Conservation (phyloP, 768 basidiomycete species). For the Phanerochaete sordida region DNA sequence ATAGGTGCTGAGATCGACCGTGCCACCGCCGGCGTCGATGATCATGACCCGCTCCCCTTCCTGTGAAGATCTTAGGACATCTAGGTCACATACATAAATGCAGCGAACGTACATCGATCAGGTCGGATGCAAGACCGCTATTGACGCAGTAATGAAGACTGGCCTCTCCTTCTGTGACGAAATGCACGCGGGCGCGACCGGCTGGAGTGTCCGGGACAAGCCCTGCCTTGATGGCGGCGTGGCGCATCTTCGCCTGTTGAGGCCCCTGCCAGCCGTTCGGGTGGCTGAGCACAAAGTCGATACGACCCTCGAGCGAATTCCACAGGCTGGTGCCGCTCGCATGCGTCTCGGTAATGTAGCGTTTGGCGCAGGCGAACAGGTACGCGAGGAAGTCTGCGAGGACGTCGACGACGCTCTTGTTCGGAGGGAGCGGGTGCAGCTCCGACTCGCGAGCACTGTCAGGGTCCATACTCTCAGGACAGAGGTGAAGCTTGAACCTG, state of each 20-base stretch:
- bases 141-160: slow-evolving; percentile 55
- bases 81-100: not conserved
- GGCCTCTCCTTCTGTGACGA: slow-evolving; percentile 65
- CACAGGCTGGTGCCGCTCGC: slow-evolving; percentile 41
- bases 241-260: slow-evolving; percentile 55
- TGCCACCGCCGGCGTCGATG: slow-evolving; percentile 49
- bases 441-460: not conserved
- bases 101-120: not conserved
- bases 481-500: slow-evolving; percentile 8
- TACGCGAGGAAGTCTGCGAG: slow-evolving; percentile 10
- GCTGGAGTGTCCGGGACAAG: slow-evolving; percentile 40
- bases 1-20: slow-evolving; percentile 40
- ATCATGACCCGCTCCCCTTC: slow-evolving; percentile 36
- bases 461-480: not conserved
- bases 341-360: slow-evolving; percentile 25
- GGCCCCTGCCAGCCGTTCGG: slow-evolving; percentile 64
- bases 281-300: slow-evolving; percentile 55
- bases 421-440: not conserved
- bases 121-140: slow-evolving; percentile 22
- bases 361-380: slow-evolving; percentile 3
- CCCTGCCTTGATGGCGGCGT: slow-evolving; percentile 49
- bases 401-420: slow-evolving; percentile 1
- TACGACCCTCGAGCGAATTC: slow-evolving; percentile 37
- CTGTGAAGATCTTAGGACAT: slow-evolving; percentile 8
- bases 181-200: slow-evolving; percentile 41